Conservation (phyloP, 2,329 filamentous ascomycete species). For the Ramichloridium luteum region DNA sequence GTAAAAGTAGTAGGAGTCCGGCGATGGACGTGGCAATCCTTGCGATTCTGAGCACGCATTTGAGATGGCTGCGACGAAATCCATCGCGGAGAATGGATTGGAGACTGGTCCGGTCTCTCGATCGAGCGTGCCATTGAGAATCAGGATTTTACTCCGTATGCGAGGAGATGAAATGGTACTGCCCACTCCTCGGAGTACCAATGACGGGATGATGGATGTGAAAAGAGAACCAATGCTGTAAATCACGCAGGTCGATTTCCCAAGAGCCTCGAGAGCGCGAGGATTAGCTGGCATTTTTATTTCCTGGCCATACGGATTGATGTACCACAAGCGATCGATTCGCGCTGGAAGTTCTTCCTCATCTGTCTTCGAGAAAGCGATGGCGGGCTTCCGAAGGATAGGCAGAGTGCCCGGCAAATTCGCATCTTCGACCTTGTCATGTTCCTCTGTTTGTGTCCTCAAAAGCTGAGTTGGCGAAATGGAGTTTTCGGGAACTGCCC, state of each 20-base stretch:
- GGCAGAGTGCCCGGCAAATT: conserved; percentile 73
- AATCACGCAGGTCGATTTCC: conserved; percentile 54
- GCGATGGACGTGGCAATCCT: conserved; percentile 23
- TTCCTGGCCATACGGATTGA: conserved; percentile 96
- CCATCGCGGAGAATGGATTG: conserved; percentile 56
- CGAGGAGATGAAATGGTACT: conserved; percentile 40
- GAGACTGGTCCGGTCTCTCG: conserved; percentile 67
- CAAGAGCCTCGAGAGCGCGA: conserved; percentile 59
- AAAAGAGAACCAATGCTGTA: conserved; percentile 94
- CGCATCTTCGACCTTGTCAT: conserved; percentile 64
- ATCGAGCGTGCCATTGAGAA: conserved; percentile 73
- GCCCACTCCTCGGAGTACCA: conserved; percentile 68
- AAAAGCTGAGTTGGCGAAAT: conserved; percentile 17
- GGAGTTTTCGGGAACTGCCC: conserved; percentile 15
- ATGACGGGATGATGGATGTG: conserved; percentile 72
- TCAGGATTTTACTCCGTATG: conserved; percentile 61
- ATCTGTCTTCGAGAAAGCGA: conserved; percentile 63
- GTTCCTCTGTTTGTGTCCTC: conserved; percentile 35
- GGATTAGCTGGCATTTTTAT: conserved; percentile 77
- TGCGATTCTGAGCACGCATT: conserved; percentile 60
- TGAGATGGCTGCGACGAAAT: conserved; percentile 72
- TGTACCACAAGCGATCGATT: conserved; percentile 85
- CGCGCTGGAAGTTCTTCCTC: conserved; percentile 65
- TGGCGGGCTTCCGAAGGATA: conserved; percentile 66
- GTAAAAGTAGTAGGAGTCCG: conserved; percentile 49